Evolutionary conservation across 2,329 filamentous ascomycete genomes (phyloP).

Genomic region (Teratosphaeria zuluensis): DNA sequence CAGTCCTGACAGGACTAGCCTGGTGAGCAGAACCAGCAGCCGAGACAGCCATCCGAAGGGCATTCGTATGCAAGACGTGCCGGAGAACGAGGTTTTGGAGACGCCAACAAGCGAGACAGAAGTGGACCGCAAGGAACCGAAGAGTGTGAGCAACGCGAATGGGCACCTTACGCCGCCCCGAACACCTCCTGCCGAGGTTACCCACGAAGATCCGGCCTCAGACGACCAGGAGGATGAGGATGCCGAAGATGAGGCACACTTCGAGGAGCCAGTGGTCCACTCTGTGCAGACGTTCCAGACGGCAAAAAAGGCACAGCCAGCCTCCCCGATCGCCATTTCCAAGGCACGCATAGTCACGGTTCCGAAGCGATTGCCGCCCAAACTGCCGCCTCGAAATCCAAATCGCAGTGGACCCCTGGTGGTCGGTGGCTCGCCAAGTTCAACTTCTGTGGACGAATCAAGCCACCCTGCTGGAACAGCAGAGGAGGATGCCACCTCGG

Average conservation of each 20-base stretch:
- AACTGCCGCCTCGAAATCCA: slow-evolving; percentile 68
- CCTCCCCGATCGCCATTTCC: slow-evolving; percentile 36
- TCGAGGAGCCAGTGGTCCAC: slow-evolving; percentile 43
- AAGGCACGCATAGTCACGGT: slow-evolving; percentile 78
- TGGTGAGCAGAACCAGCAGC: slow-evolving; percentile 13
- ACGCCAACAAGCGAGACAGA: neutral
- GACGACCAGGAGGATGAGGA: slow-evolving; percentile 31
- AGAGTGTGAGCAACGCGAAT: slow-evolving; percentile 11
- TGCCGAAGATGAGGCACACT: slow-evolving; percentile 36
- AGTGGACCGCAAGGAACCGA: neutral
- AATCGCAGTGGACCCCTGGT: slow-evolving; percentile 36
- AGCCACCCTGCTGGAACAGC: neutral
- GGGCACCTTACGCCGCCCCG: slow-evolving; percentile 24
- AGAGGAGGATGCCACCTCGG: neutral
- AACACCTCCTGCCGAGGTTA: slow-evolving; percentile 13
- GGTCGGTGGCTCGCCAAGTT: slow-evolving; percentile 19
- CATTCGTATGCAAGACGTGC: slow-evolving; percentile 17
- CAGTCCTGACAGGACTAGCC: slow-evolving; percentile 8
- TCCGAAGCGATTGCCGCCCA: slow-evolving; percentile 66
- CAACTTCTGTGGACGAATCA: neutral
- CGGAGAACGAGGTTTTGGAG: slow-evolving; percentile 18
- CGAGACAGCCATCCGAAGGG: slow-evolving; percentile 4
- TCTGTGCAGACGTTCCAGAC: slow-evolving; percentile 58
- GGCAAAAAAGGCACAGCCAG: slow-evolving; percentile 58
- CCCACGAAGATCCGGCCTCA: slow-evolving; percentile 4